Base-by-base conservation (phyloP, 2,329 filamentous ascomycete species). In the Acrodontium crateriforme region DNA sequence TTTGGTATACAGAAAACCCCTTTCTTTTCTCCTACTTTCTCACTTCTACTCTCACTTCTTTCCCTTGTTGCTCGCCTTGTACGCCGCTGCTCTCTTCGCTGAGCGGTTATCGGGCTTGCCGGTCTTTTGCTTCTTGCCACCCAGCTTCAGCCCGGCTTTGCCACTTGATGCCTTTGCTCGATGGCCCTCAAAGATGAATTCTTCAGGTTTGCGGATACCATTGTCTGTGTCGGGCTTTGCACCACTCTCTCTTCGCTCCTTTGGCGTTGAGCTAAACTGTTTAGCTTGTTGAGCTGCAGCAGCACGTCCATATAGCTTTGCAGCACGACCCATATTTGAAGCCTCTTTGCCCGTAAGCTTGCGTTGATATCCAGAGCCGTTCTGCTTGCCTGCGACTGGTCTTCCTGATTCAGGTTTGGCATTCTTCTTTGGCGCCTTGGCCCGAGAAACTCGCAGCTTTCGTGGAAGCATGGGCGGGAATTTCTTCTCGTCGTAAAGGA, bases 381-480 rank as follows among this genome's bases (percentile, higher is more conserved):
- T 31, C 6, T 29, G 30, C 6, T 35, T 13, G 25, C 53, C 48
- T 8, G 40, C 33, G 4, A 37, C 34, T 6, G 47, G 47, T 13
- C 47, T 29, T 3, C 41, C 47, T n/a, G 44, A 46, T 3, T 42
- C 45, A 5, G 50, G 43, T 34, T 46, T 53, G 18, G 59, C 56
- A 36, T 59, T 65, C 38, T 67, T 67, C 38, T 59, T 58, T 40
- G 70, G 53, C 29, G 78, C 78, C 55, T 84, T 87, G 48, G 89
- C 89, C 35, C 89, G 75, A 25, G 73, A 78, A 25, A 98, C 85
- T 29, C 89, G 78, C 18, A 98, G 65, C 40, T 76, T 70, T 24
- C 89, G 75, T 7, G 87, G 87, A n/a, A 95, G 72, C 71, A 94
- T 76, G 11, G 87, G 87, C 10, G 87, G 84, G 48, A 85, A 95